Evolutionary conservation across 257 asterid species (phyloP).

Genomic region (Solanum piurae): DNA sequence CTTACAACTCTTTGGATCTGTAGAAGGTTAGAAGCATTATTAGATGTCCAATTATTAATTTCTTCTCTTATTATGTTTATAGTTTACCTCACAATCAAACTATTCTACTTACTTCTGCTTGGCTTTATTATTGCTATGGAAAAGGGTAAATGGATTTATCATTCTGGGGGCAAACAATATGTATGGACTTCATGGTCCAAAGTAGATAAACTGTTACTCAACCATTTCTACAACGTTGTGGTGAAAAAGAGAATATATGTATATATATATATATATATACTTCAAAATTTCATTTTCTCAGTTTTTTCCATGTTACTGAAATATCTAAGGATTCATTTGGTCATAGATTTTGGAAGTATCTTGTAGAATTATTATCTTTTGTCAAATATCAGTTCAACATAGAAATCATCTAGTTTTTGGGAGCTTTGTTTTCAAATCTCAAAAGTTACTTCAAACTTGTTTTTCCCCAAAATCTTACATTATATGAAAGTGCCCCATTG

Average conservation of each 20-base stretch:
- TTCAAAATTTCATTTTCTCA: not conserved
- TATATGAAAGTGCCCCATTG: not conserved
- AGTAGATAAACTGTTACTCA: not conserved
- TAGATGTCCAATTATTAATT: not conserved
- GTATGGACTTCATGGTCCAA: not conserved
- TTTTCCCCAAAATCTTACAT: not conserved
- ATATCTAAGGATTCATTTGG: not conserved
- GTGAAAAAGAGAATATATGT: not conserved
- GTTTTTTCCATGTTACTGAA: not conserved
- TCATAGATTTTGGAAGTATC: not conserved
- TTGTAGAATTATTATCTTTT: not conserved
- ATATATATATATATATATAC: not conserved
- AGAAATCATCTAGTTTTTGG: not conserved
- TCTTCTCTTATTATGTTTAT: not conserved
- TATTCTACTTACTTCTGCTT: not conserved
- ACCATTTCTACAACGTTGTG: not conserved
- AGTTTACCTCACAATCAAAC: not conserved
- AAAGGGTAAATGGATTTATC: not conserved
- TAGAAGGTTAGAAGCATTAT: not conserved
- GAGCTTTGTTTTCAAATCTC: not conserved
- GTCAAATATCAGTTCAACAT: no score
- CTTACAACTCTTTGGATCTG: constrained; percentile 14
- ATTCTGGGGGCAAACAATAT: not conserved
- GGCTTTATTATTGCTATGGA: not conserved
- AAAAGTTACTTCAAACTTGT: not conserved